A percentile compares a stretch with the other conserved stretches of the same genome.
phyloP scores from a whole-genome alignment of 2,329 filamentous ascomycete species.

The Plenodomus lindquistii region DNA sequence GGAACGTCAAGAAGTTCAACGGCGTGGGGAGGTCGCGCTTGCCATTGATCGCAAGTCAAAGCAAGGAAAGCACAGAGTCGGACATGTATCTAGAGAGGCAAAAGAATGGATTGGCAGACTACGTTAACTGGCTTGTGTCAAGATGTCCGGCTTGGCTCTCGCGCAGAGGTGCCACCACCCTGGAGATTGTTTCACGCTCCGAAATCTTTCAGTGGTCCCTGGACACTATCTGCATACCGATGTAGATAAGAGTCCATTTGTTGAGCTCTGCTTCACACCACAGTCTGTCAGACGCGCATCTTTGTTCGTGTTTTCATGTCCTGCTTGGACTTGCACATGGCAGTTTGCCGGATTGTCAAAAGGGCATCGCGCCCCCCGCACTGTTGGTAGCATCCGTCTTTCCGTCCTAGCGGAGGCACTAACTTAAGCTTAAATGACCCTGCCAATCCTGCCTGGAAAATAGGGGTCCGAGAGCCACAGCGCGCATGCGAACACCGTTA shows the following conservation, averaged over 20 bases:
- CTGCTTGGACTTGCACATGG: background rate
- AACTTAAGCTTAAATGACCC: conserved; percentile 23
- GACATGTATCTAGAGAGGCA: background rate
- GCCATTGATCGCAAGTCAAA: conserved; percentile 19
- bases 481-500: no score
- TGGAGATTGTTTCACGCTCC: conserved; percentile 8
- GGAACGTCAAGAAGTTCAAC: conserved; percentile 3
- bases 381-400: conserved; percentile 6
- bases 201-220: no score
- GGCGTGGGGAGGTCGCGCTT: conserved; percentile 13
- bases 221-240: no score
- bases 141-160: conserved; percentile 26
- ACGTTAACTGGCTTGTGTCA: conserved; percentile 15
- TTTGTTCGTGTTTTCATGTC: no score
- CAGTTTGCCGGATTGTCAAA: background rate
- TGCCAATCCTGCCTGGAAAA: background rate
- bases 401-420: conserved; percentile 13
- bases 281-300: no score
- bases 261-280: no score
- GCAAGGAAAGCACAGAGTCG: conserved; percentile 3
- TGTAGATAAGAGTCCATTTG: no score
- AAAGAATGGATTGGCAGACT: conserved; percentile 10
- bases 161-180: conserved; percentile 4
- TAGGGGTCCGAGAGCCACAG: background rate
- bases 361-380: conserved; percentile 10